These are phyloP conservation scores for Nicotiana knightiana DNA, from an alignment of 257 asterid genomes.

Conservation along the genomic window DNA sequence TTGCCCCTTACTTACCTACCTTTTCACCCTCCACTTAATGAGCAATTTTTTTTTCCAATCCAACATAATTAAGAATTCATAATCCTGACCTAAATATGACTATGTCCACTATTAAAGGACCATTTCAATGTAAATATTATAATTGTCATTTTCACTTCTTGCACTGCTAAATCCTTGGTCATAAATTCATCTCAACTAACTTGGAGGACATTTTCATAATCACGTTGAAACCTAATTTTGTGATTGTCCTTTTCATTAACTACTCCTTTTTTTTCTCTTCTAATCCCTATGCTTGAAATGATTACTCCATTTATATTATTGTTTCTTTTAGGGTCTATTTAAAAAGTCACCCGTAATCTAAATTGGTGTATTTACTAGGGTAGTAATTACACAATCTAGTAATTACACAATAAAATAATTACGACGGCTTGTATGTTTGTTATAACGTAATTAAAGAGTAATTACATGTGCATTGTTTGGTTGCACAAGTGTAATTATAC, in stretches of 20 bases:
- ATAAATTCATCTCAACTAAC: neutral
- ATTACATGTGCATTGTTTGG: no score
- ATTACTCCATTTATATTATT: neutral
- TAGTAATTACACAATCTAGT: no score
- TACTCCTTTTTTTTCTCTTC: neutral
- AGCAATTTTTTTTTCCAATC: neutral
- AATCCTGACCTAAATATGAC: neutral
- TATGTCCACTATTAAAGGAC: neutral
- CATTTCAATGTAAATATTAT: neutral
- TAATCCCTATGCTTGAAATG: neutral
- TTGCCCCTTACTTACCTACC: no score
- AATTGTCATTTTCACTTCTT: neutral
- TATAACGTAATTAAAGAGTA: no score
- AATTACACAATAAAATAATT: no score
- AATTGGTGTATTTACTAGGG: no score
- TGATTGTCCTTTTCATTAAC: neutral
- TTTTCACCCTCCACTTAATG: no score
- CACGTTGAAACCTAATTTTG: neutral
- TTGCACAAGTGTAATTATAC: no score
- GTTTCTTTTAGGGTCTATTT: no score
- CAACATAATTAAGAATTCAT: neutral
- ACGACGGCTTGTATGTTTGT: no score
- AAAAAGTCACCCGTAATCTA: no score
- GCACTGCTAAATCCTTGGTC: constrained; percentile 4
- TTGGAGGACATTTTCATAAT: neutral